Percentiles rank a stretch among this genome's conserved stretches.
Conservation (phyloP, 1,284 basidiomycete species). For the Leccinum pallidistipes region DNA sequence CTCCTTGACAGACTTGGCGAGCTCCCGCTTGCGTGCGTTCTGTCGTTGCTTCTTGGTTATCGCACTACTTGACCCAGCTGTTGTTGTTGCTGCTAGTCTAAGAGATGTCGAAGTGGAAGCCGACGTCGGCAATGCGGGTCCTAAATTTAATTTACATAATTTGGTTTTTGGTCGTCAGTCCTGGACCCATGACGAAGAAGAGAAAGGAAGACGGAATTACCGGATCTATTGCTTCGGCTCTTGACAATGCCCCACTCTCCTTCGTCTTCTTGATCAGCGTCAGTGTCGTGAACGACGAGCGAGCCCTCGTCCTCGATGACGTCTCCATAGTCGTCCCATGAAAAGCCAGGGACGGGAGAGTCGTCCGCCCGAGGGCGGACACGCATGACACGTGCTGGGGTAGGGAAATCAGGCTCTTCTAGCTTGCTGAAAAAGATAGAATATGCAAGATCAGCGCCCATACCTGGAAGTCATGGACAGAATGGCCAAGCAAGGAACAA, state of each 20-base stretch:
- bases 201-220: slow-evolving; percentile 35
- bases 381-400: slow-evolving; percentile 60
- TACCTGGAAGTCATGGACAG: not conserved
- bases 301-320: slow-evolving; percentile 43
- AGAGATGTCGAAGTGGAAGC: slow-evolving; percentile 17
- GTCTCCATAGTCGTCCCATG: slow-evolving; percentile 77
- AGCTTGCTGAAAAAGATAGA: slow-evolving; percentile 50
- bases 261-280: slow-evolving; percentile 48
- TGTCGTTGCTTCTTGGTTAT: slow-evolving; percentile 69
- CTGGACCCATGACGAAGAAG: not conserved
- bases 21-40: slow-evolving; percentile 60
- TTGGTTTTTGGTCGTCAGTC: not conserved
- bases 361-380: slow-evolving; percentile 55
- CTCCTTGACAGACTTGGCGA: slow-evolving; percentile 54
- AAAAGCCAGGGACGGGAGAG: slow-evolving; percentile 60
- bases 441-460: slow-evolving; percentile 17
- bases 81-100: slow-evolving; percentile 39
- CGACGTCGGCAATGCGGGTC: slow-evolving; percentile 14
- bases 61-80: not conserved
- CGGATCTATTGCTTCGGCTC: slow-evolving; percentile 45
- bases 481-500: not conserved
- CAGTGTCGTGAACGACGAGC: slow-evolving; percentile 41
- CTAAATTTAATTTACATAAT: slow-evolving; percentile 7
- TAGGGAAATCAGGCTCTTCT: slow-evolving; percentile 55
- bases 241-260: slow-evolving; percentile 73